These are phyloP conservation scores for Cystofilobasidium capitatum DNA, from an alignment of 768 basidiomycete species.

Conservation along the genomic window DNA sequence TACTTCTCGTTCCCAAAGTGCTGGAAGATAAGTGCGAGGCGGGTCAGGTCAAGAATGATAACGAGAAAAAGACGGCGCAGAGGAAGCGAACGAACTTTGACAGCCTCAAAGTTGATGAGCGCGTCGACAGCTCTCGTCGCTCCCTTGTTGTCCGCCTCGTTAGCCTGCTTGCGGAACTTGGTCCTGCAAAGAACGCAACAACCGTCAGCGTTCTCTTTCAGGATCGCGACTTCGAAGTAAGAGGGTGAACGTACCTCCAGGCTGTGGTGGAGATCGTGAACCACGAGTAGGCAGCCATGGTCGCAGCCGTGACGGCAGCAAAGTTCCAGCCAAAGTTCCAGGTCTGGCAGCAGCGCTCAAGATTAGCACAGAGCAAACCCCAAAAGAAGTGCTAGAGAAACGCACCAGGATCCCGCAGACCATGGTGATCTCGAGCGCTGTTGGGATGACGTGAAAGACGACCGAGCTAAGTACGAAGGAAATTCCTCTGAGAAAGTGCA, in stretches of 20 bases:
- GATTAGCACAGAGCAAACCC: not conserved
- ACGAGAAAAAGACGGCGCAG: not conserved
- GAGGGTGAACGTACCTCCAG: slow-evolving; percentile 58
- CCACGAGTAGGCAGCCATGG: slow-evolving; percentile 89
- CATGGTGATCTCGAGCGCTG: slow-evolving; percentile 88
- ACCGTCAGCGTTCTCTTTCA: not conserved
- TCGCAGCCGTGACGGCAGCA: slow-evolving; percentile 73
- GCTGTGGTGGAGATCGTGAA: slow-evolving; percentile 93
- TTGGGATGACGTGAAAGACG: slow-evolving; percentile 88
- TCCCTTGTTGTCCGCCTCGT: slow-evolving; percentile 91
- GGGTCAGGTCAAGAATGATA: not conserved
- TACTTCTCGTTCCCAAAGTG: slow-evolving; percentile 95
- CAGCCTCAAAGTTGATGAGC: slow-evolving; percentile 95
- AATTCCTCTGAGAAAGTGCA: slow-evolving; percentile 59
- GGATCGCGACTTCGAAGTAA: not conserved
- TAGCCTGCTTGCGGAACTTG: slow-evolving; percentile 84
- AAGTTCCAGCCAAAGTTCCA: slow-evolving; percentile 98
- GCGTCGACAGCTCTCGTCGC: slow-evolving; percentile 90
- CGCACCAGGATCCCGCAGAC: slow-evolving; percentile 92
- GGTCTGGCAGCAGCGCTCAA: slow-evolving; percentile 48
- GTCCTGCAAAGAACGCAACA: slow-evolving; percentile 48
- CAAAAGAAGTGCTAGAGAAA: slow-evolving; percentile 7
- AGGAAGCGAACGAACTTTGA: slow-evolving; percentile 59
- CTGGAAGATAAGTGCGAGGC: slow-evolving; percentile 42
- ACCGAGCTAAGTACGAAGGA: slow-evolving; percentile 88